Evolutionary conservation across 2,329 filamentous ascomycete genomes (phyloP).

Genomic region (Xylariaceae sp.): DNA sequence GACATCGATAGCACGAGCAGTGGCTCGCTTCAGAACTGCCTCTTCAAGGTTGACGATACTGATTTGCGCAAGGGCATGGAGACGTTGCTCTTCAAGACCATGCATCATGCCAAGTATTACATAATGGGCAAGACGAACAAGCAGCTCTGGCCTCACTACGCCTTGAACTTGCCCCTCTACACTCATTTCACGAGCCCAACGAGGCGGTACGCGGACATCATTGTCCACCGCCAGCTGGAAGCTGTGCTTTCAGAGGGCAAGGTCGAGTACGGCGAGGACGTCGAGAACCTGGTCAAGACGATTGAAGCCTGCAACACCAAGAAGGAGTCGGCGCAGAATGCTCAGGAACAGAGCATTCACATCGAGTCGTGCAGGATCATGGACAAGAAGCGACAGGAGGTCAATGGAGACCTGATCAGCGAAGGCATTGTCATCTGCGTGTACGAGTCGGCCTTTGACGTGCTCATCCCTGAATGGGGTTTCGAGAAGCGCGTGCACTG

Average conservation of each 20-base stretch:
- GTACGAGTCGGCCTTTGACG: constrained; percentile 97
- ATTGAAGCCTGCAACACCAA: constrained; percentile 96
- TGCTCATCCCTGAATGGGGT: constrained; percentile 94
- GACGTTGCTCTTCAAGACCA: constrained; percentile 86
- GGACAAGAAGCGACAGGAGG: constrained; percentile 82
- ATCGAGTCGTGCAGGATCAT: constrained; percentile 95
- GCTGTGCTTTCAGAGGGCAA: constrained; percentile 73
- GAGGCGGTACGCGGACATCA: constrained; percentile 86
- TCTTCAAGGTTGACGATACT: constrained; percentile 85
- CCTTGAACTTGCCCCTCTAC: constrained; percentile 86
- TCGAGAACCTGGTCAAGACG: constrained; percentile 83
- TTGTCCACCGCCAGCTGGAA: constrained; percentile 93
- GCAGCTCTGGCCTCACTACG: constrained; percentile 79
- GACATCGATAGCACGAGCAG: constrained; percentile 88
- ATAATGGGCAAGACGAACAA: constrained; percentile 72
- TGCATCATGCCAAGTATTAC: constrained; percentile 94
- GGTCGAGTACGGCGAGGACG: constrained; percentile 79
- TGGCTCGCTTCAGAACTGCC: constrained; percentile 83
- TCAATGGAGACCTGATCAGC: constrained; percentile 84
- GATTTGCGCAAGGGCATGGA: constrained; percentile 97
- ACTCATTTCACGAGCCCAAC: constrained; percentile 97
- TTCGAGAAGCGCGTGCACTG: constrained; percentile 99
- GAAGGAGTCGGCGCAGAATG: constrained; percentile 95
- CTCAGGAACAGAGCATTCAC: constrained; percentile 97
- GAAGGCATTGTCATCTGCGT: constrained; percentile 96